These are phyloP conservation scores for Daldinia concentrica DNA, from an alignment of 495 filamentous ascomycete genomes.

Conservation along the genomic window DNA sequence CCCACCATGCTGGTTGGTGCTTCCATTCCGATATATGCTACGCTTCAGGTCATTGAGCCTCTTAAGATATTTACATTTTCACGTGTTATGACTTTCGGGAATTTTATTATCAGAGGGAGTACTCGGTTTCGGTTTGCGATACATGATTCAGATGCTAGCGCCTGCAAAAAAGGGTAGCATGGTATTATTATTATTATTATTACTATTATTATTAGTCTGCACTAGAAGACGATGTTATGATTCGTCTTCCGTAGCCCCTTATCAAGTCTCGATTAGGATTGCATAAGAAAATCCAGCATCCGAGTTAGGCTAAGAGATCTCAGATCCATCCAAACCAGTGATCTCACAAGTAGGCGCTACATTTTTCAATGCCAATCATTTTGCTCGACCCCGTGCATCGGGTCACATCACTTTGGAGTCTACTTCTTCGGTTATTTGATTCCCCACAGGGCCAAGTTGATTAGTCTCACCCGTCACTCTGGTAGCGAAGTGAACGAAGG, in stretches of 20 bases:
- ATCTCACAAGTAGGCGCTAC: conserved; percentile 31
- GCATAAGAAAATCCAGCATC: conserved; percentile 16
- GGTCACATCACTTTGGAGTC: conserved; percentile 40
- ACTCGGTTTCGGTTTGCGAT: not conserved
- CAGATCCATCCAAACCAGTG: conserved; percentile 39
- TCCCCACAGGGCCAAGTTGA: conserved; percentile 43
- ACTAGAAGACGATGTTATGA: conserved; percentile 9
- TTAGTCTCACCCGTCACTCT: conserved; percentile 44
- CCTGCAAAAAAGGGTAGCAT: not conserved
- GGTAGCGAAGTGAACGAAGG: conserved; percentile 41
- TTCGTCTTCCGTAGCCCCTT: conserved; percentile 7
- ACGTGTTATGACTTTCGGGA: not conserved
- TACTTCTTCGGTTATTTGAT: conserved; percentile 41
- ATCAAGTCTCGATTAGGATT: conserved; percentile 26
- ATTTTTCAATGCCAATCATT: conserved; percentile 38
- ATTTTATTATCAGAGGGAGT: not conserved
- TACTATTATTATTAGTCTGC: not conserved
- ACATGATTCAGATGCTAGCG: not conserved
- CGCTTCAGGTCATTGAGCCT: conserved; percentile 15
- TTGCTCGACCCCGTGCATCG: conserved; percentile 30
- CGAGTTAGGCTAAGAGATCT: conserved; percentile 35
- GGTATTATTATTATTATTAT: too few relatives aligned
- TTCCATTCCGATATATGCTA: conserved; percentile 9
- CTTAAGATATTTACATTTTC: conserved; percentile 1
- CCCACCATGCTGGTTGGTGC: conserved; percentile 15